These are phyloP conservation scores for Nicotiana attenuata DNA, from an alignment of 257 asterid species.

Conservation along the genomic window DNA sequence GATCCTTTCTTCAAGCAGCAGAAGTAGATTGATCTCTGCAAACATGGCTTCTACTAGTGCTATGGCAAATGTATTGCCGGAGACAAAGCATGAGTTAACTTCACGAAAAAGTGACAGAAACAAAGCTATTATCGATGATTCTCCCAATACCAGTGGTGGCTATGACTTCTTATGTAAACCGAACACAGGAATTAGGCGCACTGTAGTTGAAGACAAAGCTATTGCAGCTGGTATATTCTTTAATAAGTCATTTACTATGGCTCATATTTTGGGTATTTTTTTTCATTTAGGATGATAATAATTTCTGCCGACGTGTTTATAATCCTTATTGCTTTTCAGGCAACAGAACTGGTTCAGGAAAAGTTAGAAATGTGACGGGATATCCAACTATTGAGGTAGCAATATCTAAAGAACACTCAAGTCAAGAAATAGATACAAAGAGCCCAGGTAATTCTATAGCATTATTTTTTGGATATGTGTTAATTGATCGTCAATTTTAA, in stretches of 20 bases:
- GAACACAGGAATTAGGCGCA: not conserved
- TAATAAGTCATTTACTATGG: not conserved
- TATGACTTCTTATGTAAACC: not conserved
- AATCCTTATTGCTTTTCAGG: not conserved
- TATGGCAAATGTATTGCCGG: not conserved
- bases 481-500: not conserved
- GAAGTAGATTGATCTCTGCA: not conserved
- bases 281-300: not conserved
- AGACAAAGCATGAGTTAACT: constrained; percentile 5
- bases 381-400: not conserved
- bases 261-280: not conserved
- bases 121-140: not conserved
- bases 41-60: not conserved
- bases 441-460: not conserved
- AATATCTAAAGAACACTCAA: constrained; percentile 8
- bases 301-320: not conserved
- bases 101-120: not conserved
- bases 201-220: not conserved
- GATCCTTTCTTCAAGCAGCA: not conserved
- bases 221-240: not conserved
- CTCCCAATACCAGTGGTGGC: not conserved
- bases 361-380: not conserved
- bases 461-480: not conserved
- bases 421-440: constrained; percentile 2
- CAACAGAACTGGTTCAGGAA: constrained; percentile 6